Conservation (phyloP, 768 basidiomycete genomes). For the Melanogaster broomeanus region DNA sequence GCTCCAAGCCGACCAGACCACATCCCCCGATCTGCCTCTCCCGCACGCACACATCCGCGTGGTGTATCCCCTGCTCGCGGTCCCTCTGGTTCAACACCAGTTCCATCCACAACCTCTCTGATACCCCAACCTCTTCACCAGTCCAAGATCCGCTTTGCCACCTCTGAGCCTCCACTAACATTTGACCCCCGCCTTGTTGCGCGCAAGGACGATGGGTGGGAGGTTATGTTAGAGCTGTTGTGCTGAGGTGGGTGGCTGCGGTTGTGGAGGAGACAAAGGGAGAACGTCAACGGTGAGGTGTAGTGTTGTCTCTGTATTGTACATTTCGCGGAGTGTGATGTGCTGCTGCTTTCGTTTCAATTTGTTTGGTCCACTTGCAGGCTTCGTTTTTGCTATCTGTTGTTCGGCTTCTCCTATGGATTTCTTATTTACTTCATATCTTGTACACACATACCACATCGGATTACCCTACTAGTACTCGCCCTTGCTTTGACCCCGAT, state of each 20-base stretch:
- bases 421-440: not conserved
- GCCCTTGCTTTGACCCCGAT: not conserved
- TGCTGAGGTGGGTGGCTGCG: conserved; percentile 66
- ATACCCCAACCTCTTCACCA: conserved; percentile 30
- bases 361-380: not conserved
- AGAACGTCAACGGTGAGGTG: conserved; percentile 26
- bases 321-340: not conserved
- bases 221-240: conserved; percentile 69
- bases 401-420: too few species aligned
- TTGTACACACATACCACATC: not conserved
- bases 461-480: not conserved
- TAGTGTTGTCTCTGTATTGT: not conserved
- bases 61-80: conserved; percentile 26
- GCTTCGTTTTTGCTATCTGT: not conserved
- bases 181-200: conserved; percentile 81
- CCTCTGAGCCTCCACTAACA: conserved; percentile 48
- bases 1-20: conserved; percentile 32
- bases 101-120: not conserved
- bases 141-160: conserved; percentile 39
- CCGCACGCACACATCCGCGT: conserved; percentile 17
- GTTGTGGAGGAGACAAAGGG: conserved; percentile 68
- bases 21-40: conserved; percentile 24
- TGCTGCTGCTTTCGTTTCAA: not conserved
- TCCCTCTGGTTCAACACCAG: conserved; percentile 9
- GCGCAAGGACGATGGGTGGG: conserved; percentile 76